Evolutionary conservation across 129 eudicot species (phyloP).

Genomic region (Pseudognaphalium luteoalbum): DNA sequence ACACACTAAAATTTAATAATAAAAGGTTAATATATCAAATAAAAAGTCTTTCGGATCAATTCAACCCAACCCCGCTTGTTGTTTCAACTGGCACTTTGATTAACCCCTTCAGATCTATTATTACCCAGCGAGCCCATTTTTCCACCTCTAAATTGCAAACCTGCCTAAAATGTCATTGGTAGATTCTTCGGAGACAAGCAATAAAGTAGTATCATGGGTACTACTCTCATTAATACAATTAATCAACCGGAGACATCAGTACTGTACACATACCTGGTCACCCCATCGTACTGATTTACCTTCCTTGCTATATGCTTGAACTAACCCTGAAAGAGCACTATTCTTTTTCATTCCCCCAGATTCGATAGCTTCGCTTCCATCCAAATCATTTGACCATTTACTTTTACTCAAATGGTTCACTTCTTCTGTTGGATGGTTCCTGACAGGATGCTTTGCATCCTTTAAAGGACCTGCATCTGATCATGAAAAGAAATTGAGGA

Average conservation of each 20-base stretch:
- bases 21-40: not conserved
- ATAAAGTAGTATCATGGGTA: not conserved
- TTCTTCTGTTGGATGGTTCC: slow-evolving; percentile 45
- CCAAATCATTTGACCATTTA: slow-evolving; percentile 89
- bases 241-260: slow-evolving; percentile 2
- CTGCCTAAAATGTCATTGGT: not conserved
- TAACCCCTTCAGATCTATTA: not conserved
- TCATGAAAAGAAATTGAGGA: not conserved
- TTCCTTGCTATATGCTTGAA: slow-evolving; percentile 66
- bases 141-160: not conserved
- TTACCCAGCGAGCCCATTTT: not conserved
- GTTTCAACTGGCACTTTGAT: not conserved
- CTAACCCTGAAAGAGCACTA: slow-evolving; percentile 53
- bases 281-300: slow-evolving; percentile 93
- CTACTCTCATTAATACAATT: not conserved
- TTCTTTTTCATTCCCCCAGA: slow-evolving; percentile 40
- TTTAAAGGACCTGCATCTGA: slow-evolving; percentile 35
- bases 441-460: slow-evolving; percentile 37
- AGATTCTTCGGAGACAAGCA: not conserved
- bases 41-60: not conserved
- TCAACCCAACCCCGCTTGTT: not conserved
- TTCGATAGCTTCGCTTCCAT: slow-evolving; percentile 52
- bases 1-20: not conserved
- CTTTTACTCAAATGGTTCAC: slow-evolving; percentile 82
- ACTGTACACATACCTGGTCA: slow-evolving; percentile 61